Evolutionary conservation across 108 stramenopile species (phyloP), one percentile per base, ranked within the genome.

Genomic region (Heterococcus sp.): DNA sequence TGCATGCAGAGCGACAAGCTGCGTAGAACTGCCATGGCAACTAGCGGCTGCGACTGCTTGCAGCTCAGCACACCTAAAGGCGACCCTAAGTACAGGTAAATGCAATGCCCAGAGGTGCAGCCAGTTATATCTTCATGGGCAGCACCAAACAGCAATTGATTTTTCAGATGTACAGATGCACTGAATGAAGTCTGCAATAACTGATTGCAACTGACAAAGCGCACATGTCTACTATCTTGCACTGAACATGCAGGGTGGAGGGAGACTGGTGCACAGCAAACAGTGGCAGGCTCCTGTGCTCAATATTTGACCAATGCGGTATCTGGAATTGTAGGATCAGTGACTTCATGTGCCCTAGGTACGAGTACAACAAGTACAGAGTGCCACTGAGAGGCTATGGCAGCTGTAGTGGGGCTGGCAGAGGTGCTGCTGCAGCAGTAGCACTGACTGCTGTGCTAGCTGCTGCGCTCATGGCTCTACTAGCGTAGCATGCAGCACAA

Each of bases 281-380:
- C 39, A 75, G 82, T n/a, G 84, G 69, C n/a, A 66, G 84, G 72
- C 74, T 84, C 8, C 72, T 84, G 21, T 84, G 84, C 75, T 66
- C 82, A 28, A 71, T 31, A 1, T 39, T 84, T 28, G 79, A 75
- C 71, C 82, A 84, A 35, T 84, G 84, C 69, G 84, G 84, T 29
- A 3, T 27, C 11, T 84, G 84, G 84, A 33, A 28, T 26, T 84
- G 84, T 66, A 34, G 73, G 35, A 75, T 74, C 27, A 35, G 75
- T 63, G 84, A 84, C 81, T 84, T 84, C 79, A 84, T 84, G 84
- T 84, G 84, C 69, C 84, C 84, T 29, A 74, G 84, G 65, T 84
- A 3, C 64, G 82, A 83, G 32, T 69, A 29, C 2, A 71, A 78
- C 33, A 66, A 78, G 35, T 37, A 58, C 2, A 5, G 28, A 3